phyloP scores from a whole-genome alignment of 139 green algal genomes.

The Volvox reticuliferus region DNA sequence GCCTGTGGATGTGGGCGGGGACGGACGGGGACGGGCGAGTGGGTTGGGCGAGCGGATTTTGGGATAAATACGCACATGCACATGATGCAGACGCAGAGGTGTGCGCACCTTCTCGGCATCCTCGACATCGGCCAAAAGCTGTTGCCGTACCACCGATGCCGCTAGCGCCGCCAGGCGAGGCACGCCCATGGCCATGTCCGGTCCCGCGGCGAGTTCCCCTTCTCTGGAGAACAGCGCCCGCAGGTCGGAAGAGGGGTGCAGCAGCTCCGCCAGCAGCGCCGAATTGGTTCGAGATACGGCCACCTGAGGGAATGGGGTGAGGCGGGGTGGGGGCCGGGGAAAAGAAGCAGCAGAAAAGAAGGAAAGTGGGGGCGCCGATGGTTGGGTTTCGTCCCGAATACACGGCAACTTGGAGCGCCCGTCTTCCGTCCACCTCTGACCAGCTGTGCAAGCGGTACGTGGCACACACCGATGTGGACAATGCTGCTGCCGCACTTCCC shows the following conservation, averaged over 20 bases:
- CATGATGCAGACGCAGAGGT: no score
- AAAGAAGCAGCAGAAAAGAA: neutral
- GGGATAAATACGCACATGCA: no score
- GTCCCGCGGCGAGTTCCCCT: neutral
- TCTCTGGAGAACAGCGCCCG: neutral
- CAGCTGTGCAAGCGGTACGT: no score
- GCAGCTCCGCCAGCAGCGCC: slow-evolving; percentile 11
- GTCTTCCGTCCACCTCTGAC: no score
- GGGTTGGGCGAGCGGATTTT: neutral
- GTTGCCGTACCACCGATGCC: slow-evolving; percentile 2
- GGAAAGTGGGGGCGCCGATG: no score
- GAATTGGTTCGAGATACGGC: neutral
- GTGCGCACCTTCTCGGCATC: slow-evolving; percentile 2
- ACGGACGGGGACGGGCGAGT: neutral
- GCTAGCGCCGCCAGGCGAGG: neutral
- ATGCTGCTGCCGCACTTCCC: no score
- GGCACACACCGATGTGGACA: no score
- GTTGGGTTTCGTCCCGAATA: no score
- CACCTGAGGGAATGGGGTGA: neutral
- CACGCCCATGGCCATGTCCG: neutral
- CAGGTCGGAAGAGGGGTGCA: slow-evolving; percentile 10
- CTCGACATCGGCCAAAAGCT: slow-evolving; percentile 12
- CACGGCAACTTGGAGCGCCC: no score
- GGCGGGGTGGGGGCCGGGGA: neutral
- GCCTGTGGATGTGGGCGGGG: neutral